Base-by-base conservation (phyloP, 495 filamentous ascomycete species). In the Astrothelium macrocarpum region DNA sequence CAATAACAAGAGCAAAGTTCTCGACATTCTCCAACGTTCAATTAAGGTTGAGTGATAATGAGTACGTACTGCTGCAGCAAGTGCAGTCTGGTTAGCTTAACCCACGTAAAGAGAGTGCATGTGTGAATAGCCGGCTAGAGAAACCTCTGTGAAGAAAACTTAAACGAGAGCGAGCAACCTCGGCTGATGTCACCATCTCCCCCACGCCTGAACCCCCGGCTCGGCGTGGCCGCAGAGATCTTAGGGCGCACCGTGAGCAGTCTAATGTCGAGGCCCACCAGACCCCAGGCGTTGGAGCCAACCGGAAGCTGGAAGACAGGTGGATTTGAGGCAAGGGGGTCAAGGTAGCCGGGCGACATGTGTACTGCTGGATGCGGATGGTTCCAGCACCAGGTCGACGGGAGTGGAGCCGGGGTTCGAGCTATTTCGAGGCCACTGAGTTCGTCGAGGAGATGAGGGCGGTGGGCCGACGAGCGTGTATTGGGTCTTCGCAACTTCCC, bases 151-250 rank as follows among this genome's bases (percentile, higher is more conserved):
- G n/a, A n/a, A n/a, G n/a, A n/a, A n/a, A n/a, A n/a, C n/a, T n/a
- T n/a, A n/a, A n/a, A n/a, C n/a, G n/a, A n/a, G n/a, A n/a, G n/a
- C n/a, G n/a, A n/a, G 12, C 20, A 56, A 56, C 25, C 25, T 56
- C 49, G 49, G 49, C 49, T 56, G 49, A 56, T 56, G 49, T 56
- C 49, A 56, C 49, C 9, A 26, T 29, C 49, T 56, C 20, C 49
- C 12, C 49, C 23, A 0, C 23, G 26, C 49, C 20, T 2, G 49
- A 0, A 29, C 25, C 49, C 49, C 14, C 34, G 34, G 5, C 34
- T 39, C 34, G 34, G 34, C 34, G 23, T 56, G 49, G 23, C 23
- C 49, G 49, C 49, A 3, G 23, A 11, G 20, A 29, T 29, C 49
- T n/a, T 12, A 20, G 9, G 25, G 23, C 25, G 49, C 49, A 4